Base-by-base conservation (phyloP, 768 basidiomycete genomes). In the Postia placenta region DNA sequence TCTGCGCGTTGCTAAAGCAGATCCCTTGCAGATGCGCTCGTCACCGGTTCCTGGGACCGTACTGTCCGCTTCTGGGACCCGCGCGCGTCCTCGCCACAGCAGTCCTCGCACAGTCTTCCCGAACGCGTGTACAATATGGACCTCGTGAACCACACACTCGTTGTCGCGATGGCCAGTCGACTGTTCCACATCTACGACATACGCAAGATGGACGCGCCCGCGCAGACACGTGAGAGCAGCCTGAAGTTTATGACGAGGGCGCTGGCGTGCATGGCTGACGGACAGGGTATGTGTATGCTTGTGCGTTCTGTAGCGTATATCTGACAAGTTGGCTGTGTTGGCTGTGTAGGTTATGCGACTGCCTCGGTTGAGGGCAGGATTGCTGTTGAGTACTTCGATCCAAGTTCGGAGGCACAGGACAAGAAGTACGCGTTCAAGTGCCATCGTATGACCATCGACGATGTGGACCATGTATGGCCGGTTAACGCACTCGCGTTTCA, bases 381-480 rank as follows among this genome's bases (percentile, higher is more conserved):
- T 50, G 92, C 94, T 0, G 93, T 98, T 25, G 96, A 99, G 65
- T 99, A 95, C 65, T 94, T 96, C 57, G 91, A 97, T 55, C 82
- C 89, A 1, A 79, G 79, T 3, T 75, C 83, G 0, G 79, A 80
- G 22, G 74, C 76, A 0, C 95, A 98, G 65, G 83, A 86, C n/a
- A 75, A 79, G 56, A 85, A 93, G 69, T 96, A 94, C 65, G 96
- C 96, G 2, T 99, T 97, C 79, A 93, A 96, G 64, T 96, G 94
- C 55, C 95, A 99, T 61, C 78, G 95, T 3, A 87, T 92, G 62
- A 83, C 88, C 3, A 83, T 92, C 52, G 85, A 89, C 30, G 92
- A 89, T 30, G 86, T 87, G 12, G 96, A 99, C 65, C 89, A 93
- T 56, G 94, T 97, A 19, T 98, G 91, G 81, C 93, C 95, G 0